Evolutionary conservation across 257 asterid species (phyloP).

Genomic region (Lycium barbarum): DNA sequence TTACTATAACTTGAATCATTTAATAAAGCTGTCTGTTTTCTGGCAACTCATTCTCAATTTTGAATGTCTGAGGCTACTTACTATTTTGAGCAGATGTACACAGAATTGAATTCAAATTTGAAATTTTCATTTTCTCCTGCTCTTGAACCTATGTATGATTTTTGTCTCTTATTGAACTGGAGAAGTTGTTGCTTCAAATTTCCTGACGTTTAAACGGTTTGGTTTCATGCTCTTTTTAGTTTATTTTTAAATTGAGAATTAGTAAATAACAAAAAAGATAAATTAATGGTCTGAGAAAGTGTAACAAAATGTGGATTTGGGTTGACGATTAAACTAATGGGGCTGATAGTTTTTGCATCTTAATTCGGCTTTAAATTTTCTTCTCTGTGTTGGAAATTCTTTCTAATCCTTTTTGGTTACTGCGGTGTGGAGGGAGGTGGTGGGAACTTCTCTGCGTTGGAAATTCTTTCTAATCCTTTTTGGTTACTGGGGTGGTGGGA

Average conservation of each 20-base stretch:
- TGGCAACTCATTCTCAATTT: conserved; percentile 22
- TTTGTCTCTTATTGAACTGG: conserved; percentile 14
- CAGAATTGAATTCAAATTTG: background rate
- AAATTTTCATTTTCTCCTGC: conserved; percentile 18
- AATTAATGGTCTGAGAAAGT: background rate
- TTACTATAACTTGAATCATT: background rate
- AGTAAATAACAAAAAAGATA: background rate
- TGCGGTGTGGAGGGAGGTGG: background rate
- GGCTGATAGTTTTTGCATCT: conserved; percentile 3
- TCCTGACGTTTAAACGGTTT: background rate
- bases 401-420: conserved; percentile 19
- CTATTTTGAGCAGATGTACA: background rate
- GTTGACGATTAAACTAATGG: background rate
- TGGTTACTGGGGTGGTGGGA: background rate
- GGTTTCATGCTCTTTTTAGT: background rate
- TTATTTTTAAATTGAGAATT: conserved; percentile 5
- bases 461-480: background rate
- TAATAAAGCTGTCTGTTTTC: background rate
- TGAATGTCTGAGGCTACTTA: conserved; percentile 15
- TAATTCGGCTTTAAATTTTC: background rate
- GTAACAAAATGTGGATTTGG: background rate
- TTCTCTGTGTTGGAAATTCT: background rate
- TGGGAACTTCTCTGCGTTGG: conserved; percentile 9
- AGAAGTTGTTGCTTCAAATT: background rate
- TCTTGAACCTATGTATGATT: background rate